Conservation (phyloP, 768 basidiomycete genomes). For the Brasilioporus rufonigricans region DNA sequence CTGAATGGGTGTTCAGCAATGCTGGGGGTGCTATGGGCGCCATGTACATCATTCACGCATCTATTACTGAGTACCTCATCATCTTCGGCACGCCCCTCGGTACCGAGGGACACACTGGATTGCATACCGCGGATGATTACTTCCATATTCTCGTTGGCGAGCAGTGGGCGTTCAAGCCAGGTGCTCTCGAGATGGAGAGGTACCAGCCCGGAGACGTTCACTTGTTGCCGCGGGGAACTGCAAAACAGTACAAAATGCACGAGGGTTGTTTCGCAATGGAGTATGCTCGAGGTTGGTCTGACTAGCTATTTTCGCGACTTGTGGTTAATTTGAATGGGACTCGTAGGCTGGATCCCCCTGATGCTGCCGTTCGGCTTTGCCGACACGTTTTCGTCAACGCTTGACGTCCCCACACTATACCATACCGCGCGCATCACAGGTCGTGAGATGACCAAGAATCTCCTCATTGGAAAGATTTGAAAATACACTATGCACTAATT, state of each 20-base stretch:
- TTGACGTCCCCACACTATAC: constrained; percentile 82
- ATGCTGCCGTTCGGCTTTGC: constrained; percentile 95
- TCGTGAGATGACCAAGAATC: constrained; percentile 79
- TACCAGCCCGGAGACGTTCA: constrained; percentile 87
- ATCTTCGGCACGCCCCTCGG: constrained; percentile 96
- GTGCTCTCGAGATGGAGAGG: constrained; percentile 78
- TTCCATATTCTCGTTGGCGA: constrained; percentile 94
- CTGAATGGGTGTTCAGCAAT: constrained; percentile 95
- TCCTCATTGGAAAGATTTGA: constrained; percentile 85
- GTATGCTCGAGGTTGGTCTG: constrained; percentile 77
- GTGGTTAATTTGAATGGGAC: background rate
- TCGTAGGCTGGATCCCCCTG: constrained; percentile 89
- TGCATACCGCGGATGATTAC: constrained; percentile 97
- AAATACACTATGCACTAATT: background rate
- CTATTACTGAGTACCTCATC: constrained; percentile 95
- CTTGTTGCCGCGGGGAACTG: constrained; percentile 73
- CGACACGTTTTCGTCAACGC: constrained; percentile 82
- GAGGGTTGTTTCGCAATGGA: constrained; percentile 95
- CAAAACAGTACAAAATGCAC: constrained; percentile 98
- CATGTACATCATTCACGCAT: constrained; percentile 97
- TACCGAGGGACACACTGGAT: constrained; percentile 92
- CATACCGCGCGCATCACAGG: constrained; percentile 74
- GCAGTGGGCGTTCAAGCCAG: constrained; percentile 90
- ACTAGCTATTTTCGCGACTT: background rate
- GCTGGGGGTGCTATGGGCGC: constrained; percentile 98